These are phyloP conservation scores for Syzygium grande DNA, from an alignment of 345 rosid genomes.

Conservation along the genomic window DNA sequence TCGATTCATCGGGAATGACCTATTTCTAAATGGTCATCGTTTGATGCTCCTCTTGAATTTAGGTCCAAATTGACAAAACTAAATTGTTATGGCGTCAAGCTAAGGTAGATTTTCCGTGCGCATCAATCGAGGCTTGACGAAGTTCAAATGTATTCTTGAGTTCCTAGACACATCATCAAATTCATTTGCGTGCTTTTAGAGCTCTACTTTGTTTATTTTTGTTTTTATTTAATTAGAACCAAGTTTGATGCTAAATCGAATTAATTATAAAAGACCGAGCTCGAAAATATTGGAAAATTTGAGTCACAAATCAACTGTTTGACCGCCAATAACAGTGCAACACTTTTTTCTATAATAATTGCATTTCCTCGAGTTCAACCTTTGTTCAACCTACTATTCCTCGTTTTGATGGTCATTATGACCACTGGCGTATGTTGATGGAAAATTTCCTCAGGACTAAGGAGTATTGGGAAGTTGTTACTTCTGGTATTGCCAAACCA, in stretches of 20 bases:
- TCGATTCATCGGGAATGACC: background rate
- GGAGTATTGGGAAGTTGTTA: too few relatives aligned
- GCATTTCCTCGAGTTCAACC: background rate
- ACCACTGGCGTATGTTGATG: too few relatives aligned
- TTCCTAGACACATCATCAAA: background rate
- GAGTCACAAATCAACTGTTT: too few relatives aligned
- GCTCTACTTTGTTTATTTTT: background rate
- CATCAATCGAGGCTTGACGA: fast-evolving
- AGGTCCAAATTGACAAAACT: background rate
- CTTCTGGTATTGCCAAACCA: too few relatives aligned
- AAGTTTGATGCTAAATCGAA: background rate
- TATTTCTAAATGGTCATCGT: background rate
- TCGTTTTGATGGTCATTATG: too few relatives aligned
- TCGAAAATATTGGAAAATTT: background rate
- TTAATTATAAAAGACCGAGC: background rate
- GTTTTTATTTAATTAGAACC: background rate
- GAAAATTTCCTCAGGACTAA: too few relatives aligned
- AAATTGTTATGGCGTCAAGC: background rate
- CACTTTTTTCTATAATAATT: background rate
- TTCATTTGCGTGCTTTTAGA: background rate
- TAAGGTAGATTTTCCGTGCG: background rate
- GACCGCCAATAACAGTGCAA: fast-evolving
- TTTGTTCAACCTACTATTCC: too few relatives aligned
- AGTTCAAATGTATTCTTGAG: fast-evolving
- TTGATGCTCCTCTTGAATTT: background rate